These are phyloP conservation scores for Patellifolia procumbens DNA, from an alignment of 179 eudicot genomes.

Conservation along the genomic window DNA sequence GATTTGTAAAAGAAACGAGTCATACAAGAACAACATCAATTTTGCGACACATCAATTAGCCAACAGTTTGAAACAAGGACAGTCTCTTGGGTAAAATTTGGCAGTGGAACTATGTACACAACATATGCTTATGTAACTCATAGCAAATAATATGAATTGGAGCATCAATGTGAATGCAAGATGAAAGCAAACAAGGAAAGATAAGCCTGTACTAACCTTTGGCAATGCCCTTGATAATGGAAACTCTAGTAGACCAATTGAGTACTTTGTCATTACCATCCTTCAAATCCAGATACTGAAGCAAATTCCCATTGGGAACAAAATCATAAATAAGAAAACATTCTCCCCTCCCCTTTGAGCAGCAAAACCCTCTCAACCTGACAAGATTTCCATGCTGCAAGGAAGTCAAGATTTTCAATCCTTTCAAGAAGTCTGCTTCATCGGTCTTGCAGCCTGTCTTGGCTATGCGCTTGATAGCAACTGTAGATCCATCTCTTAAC, in stretches of 20 bases:
- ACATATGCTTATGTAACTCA: neutral
- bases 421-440: conserved; percentile 80
- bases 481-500: conserved; percentile 77
- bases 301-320: conserved; percentile 74
- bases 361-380: conserved; percentile 82
- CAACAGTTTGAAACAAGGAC: neutral
- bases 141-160: neutral
- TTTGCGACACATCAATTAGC: neutral
- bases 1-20: neutral
- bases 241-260: conserved; percentile 75
- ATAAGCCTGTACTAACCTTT: conserved; percentile 55
- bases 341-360: conserved; percentile 90
- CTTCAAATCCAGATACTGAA: conserved; percentile 66
- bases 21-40: neutral
- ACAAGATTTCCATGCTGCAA: conserved; percentile 78
- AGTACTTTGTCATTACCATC: conserved; percentile 53
- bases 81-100: neutral
- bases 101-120: neutral
- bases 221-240: conserved; percentile 85
- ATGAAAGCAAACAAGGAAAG: neutral
- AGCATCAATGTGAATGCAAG: neutral
- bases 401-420: conserved; percentile 69
- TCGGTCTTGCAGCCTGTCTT: conserved; percentile 83
- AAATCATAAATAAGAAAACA: conserved; percentile 87
- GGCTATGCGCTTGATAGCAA: conserved; percentile 76